A percentile compares a stretch with the other conserved stretches of the same genome.
phyloP scores from a whole-genome alignment of 441 rosid genomes.

The Macaranga tanarius region DNA sequence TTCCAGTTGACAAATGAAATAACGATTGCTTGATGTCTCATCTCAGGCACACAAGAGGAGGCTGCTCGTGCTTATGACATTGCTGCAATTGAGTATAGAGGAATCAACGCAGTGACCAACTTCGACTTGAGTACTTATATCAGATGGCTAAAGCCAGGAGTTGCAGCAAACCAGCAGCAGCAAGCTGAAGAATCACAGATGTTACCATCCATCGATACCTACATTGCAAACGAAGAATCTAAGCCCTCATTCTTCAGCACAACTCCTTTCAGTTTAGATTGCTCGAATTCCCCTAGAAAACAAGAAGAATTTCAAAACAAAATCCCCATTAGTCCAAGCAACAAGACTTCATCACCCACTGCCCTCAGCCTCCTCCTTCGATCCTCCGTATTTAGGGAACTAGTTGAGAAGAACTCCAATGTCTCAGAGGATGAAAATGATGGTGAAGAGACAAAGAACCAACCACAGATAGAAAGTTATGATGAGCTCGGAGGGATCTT shows the following conservation, averaged over 20 bases:
- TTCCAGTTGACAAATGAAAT: background rate
- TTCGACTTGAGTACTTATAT: conserved; percentile 57
- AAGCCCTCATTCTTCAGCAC: conserved; percentile 29
- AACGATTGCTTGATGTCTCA: background rate
- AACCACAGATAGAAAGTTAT: conserved; percentile 22
- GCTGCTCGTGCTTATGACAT: conserved; percentile 76
- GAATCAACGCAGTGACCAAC: conserved; percentile 67
- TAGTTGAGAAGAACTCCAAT: conserved; percentile 51
- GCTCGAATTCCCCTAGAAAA: conserved; percentile 25
- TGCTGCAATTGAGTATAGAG: conserved; percentile 74
- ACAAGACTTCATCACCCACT: conserved; percentile 44
- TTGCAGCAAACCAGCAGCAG: conserved; percentile 27
- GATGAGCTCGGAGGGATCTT: conserved; percentile 41
- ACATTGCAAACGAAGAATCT: conserved; percentile 33
- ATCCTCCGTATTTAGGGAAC: conserved; percentile 51
- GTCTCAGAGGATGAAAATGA: conserved; percentile 39
- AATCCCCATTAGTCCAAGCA: conserved; percentile 23
- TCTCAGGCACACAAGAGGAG: conserved; percentile 71
- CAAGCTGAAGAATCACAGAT: conserved; percentile 26
- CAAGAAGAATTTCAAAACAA: conserved; percentile 33
- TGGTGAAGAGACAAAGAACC: conserved; percentile 37
- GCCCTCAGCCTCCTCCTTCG: conserved; percentile 59
- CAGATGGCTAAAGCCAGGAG: conserved; percentile 57
- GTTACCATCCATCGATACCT: conserved; percentile 20
- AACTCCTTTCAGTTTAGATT: conserved; percentile 30